Evolutionary conservation across 306 rosid genomes (phyloP).

Genomic region (Cucumis melo): DNA sequence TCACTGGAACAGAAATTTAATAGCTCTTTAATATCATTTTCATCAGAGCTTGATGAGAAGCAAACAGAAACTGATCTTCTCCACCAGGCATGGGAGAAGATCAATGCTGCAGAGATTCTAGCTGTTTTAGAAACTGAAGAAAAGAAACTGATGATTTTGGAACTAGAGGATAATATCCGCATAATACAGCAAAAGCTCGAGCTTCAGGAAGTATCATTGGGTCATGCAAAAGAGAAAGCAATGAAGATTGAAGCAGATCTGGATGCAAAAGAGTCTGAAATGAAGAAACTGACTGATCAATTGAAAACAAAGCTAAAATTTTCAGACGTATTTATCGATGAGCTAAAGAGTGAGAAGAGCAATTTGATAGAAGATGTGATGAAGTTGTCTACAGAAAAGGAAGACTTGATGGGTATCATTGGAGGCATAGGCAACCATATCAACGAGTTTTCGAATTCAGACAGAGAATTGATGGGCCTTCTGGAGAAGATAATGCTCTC

Average conservation of each 20-base stretch:
- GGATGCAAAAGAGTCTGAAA: conserved; percentile 28
- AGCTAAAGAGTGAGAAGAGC: conserved; percentile 40
- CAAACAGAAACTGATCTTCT: conserved; percentile 40
- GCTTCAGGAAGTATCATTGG: conserved; percentile 29
- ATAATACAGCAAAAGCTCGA: conserved; percentile 39
- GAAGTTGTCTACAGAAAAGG: conserved; percentile 45
- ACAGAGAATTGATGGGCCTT: conserved; percentile 33
- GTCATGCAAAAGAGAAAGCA: conserved; percentile 31
- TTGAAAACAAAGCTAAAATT: conserved; percentile 35
- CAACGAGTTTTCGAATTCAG: conserved; percentile 27
- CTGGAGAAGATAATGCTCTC: conserved; percentile 31
- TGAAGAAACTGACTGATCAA: conserved; percentile 27
- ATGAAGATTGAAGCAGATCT: conserved; percentile 38
- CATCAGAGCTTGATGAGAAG: conserved; percentile 45
- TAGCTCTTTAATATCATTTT: conserved; percentile 27
- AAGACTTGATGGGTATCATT: conserved; percentile 31
- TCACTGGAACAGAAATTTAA: conserved; percentile 38
- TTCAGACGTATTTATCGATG: conserved; percentile 40
- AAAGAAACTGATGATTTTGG: conserved; percentile 43
- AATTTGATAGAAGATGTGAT: conserved; percentile 39
- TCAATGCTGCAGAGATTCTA: conserved; percentile 39
- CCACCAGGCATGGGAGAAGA: conserved; percentile 44
- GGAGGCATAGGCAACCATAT: conserved; percentile 29
- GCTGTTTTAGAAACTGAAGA: conserved; percentile 50
- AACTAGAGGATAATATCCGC: conserved; percentile 46